Evolutionary conservation across 306 rosid genomes (phyloP).

Genomic region (Benincasa hispida): DNA sequence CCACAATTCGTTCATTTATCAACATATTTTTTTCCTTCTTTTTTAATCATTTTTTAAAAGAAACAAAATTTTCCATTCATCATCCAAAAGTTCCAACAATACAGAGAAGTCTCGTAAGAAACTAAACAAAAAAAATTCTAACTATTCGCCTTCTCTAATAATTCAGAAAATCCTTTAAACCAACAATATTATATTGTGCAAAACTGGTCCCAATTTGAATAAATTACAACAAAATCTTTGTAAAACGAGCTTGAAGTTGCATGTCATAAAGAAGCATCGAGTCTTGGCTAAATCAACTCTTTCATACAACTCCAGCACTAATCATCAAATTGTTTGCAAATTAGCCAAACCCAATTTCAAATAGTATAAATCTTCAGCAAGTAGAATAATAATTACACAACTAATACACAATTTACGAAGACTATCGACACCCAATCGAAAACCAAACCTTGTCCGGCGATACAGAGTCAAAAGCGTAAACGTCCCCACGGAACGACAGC

Average conservation of each 20-base stretch:
- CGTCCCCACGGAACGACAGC: constrained; percentile 44
- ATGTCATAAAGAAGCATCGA: background rate
- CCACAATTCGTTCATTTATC: background rate
- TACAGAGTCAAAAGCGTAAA: constrained; percentile 44
- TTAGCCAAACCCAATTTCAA: background rate
- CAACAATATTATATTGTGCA: background rate
- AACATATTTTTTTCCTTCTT: background rate
- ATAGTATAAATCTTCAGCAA: background rate
- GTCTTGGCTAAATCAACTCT: background rate
- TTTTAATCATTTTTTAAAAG: background rate
- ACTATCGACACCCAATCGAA: background rate
- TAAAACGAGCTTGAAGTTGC: background rate
- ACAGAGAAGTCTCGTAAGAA: background rate
- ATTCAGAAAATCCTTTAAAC: background rate
- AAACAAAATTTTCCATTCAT: background rate
- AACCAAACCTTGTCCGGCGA: constrained; percentile 39
- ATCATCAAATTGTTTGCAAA: background rate
- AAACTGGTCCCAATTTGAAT: background rate
- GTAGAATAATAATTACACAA: background rate
- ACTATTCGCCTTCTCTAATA: background rate
- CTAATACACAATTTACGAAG: background rate
- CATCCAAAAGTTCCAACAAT: background rate
- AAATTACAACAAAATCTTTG: background rate
- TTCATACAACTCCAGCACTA: background rate
- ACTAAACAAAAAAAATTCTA: background rate